A percentile compares a stretch with the other conserved stretches of the same genome.
phyloP scores from a whole-genome alignment of 495 filamentous ascomycete species.

The Ascobolus immersus region DNA sequence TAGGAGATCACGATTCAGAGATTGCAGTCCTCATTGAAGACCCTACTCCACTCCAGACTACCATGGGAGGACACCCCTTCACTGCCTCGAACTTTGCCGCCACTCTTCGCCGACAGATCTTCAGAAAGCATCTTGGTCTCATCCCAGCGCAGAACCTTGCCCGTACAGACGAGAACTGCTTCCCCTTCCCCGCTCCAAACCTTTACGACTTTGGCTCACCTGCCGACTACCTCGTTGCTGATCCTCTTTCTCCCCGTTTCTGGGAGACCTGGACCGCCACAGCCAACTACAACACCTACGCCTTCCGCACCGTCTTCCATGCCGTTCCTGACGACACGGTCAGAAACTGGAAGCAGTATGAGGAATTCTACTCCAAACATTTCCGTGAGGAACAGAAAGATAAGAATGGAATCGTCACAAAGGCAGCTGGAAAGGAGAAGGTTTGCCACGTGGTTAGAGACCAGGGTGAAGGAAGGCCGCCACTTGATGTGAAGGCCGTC shows the following conservation, averaged over 20 bases:
- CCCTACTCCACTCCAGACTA: slow-evolving; percentile 36
- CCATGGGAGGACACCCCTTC: slow-evolving; percentile 47
- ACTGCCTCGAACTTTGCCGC: slow-evolving; percentile 55
- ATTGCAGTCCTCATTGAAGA: slow-evolving; percentile 68
- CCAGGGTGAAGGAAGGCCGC: slow-evolving; percentile 38
- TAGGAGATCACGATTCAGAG: slow-evolving; percentile 54
- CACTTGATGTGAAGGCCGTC: slow-evolving; percentile 38
- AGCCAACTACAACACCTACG: slow-evolving; percentile 57
- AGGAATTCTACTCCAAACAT: slow-evolving; percentile 45
- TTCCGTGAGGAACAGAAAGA: slow-evolving; percentile 29
- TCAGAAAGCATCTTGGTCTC: slow-evolving; percentile 75
- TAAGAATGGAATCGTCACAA: slow-evolving; percentile 16
- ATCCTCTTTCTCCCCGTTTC: slow-evolving; percentile 46
- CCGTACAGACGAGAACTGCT: slow-evolving; percentile 44
- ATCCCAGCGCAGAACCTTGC: slow-evolving; percentile 41
- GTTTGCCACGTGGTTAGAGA: slow-evolving; percentile 59
- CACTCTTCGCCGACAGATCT: slow-evolving; percentile 60
- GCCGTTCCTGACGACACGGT: slow-evolving; percentile 60
- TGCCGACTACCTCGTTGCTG: slow-evolving; percentile 47
- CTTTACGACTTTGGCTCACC: slow-evolving; percentile 55
- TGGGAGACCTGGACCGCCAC: slow-evolving; percentile 43
- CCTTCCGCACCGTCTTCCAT: slow-evolving; percentile 69
- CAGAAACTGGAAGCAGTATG: slow-evolving; percentile 62
- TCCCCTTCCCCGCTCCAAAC: slow-evolving; percentile 48
- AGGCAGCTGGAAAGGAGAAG: slow-evolving; percentile 11